Evolutionary conservation across 164 flowering plant genomes (phyloP), one percentile per base, ranked within the genome.

Genomic region (Malania oleifera): DNA sequence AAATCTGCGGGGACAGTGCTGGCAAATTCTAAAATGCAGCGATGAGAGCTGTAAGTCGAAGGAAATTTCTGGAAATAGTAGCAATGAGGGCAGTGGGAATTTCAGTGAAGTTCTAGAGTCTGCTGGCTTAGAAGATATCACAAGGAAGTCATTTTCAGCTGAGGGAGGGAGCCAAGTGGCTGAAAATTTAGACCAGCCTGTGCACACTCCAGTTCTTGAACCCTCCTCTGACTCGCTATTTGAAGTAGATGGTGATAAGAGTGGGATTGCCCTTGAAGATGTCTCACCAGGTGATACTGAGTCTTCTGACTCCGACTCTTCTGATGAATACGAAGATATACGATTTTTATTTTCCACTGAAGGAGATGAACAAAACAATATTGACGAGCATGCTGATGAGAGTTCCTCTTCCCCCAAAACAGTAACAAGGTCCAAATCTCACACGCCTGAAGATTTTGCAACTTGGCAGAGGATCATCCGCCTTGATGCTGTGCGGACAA

Each of bases 381-480:
- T 23, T 24, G 52, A 55, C 37, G 12, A 29, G 56, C 56, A 40
- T 41, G n/a, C 71, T 19, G 58, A 70, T 45, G 63, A 69, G 50
- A 62, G 62, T 27, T 60, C 71, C 13, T 71, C 77, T 45, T 73
- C 71, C 5, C 62, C 53, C 5, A 71, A 31, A 41, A 46, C 59
- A 7, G 78, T 70, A 67, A 45, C 41, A 26, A 54, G 34, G 38
- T 58, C 79, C 11, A 59, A 70, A 48, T 44, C 55, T n/a, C 61
- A 64, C 14, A 59, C 61, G 7, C 41, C 58, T 39, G 99, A 93
- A 73, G 91, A 88, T 68, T 93, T 84, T 64, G 65, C 74, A 7
- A 84, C 96, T 1, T 93, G 99, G 99, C 96, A 88, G 69, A 80
- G 97, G 29, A 93, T 90, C 24, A 93, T 93, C 35, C 90, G 96